Evolutionary conservation across 1,284 basidiomycete species (phyloP).

Genomic region (Cutaneotrichosporon spelunceum): DNA sequence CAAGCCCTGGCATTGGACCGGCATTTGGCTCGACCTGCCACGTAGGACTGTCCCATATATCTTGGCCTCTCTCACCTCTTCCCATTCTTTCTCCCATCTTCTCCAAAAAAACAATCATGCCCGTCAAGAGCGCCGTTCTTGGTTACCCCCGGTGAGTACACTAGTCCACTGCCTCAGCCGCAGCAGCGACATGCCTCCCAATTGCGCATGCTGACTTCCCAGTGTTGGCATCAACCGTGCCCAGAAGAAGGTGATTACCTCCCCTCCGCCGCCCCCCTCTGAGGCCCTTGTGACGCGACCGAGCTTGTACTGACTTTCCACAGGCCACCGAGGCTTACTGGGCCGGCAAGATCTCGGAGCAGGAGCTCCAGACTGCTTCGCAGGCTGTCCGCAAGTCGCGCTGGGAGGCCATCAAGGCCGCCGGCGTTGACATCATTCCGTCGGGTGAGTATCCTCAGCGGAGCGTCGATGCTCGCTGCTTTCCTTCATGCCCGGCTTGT

Average conservation of each 20-base stretch:
- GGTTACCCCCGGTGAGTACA: conserved; percentile 71
- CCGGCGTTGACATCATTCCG: conserved; percentile 87
- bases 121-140: conserved; percentile 72
- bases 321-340: conserved; percentile 94
- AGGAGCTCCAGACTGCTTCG: conserved; percentile 84
- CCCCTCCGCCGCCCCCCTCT: conserved; percentile 3
- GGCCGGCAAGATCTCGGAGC: conserved; percentile 85
- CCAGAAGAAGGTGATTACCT: conserved; percentile 71
- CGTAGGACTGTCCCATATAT: conserved; percentile 5
- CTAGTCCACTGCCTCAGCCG: background rate
- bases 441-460: conserved; percentile 60
- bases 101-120: conserved; percentile 29
- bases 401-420: conserved; percentile 84
- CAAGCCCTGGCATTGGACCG: background rate
- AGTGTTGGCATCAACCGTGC: conserved; percentile 91
- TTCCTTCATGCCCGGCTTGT: background rate
- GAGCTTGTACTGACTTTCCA: conserved; percentile 12
- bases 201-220: background rate
- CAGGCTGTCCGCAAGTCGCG: conserved; percentile 84
- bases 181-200: background rate
- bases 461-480: too few relatives aligned
- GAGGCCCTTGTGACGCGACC: background rate
- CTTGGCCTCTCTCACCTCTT: conserved; percentile 1
- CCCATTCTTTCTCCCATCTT: conserved; percentile 7
- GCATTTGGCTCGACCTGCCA: background rate